Conservation (phyloP, 306 rosid genomes). For the Rosa multiflora region DNA sequence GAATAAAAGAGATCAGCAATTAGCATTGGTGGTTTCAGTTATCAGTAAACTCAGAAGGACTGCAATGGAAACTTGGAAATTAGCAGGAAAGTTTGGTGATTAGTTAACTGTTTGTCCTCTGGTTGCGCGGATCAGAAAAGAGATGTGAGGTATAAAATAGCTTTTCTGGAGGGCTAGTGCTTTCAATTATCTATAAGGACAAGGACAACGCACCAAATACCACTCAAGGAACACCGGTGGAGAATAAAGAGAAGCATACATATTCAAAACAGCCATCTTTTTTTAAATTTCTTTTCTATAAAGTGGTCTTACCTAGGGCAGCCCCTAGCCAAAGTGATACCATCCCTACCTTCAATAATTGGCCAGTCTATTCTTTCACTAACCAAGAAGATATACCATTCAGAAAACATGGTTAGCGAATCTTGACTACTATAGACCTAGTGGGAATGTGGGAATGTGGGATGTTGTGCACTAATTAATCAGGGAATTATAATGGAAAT, state of each 20-base stretch:
- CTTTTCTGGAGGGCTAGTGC: constrained; percentile 49
- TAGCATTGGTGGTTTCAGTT: neutral
- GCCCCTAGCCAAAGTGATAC: constrained; percentile 36
- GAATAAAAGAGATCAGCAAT: neutral
- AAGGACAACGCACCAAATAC: constrained; percentile 59
- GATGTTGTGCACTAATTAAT: constrained; percentile 2
- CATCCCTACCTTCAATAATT: constrained; percentile 41
- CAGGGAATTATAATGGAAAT: neutral
- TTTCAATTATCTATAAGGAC: constrained; percentile 69
- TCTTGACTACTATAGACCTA: neutral
- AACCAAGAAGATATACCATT: neutral
- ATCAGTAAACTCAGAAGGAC: constrained; percentile 6
- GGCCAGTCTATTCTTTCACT: constrained; percentile 25
- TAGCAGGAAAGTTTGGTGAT: constrained; percentile 36
- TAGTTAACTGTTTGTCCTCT: constrained; percentile 30
- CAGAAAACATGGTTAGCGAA: constrained; percentile 2
- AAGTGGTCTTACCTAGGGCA: constrained; percentile 42
- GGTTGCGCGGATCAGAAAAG: constrained; percentile 28
- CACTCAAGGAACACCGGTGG: constrained; percentile 62
- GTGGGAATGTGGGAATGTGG: constrained; percentile 9
- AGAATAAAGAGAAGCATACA: constrained; percentile 60
- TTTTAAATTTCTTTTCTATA: constrained; percentile 19
- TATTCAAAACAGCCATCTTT: constrained; percentile 32
- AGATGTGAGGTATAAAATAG: constrained; percentile 57
- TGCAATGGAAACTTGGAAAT: constrained; percentile 42